These are phyloP conservation scores for Geotrichum fermentans DNA, from an alignment of 1,139 yeast genomes.

Conservation along the genomic window DNA sequence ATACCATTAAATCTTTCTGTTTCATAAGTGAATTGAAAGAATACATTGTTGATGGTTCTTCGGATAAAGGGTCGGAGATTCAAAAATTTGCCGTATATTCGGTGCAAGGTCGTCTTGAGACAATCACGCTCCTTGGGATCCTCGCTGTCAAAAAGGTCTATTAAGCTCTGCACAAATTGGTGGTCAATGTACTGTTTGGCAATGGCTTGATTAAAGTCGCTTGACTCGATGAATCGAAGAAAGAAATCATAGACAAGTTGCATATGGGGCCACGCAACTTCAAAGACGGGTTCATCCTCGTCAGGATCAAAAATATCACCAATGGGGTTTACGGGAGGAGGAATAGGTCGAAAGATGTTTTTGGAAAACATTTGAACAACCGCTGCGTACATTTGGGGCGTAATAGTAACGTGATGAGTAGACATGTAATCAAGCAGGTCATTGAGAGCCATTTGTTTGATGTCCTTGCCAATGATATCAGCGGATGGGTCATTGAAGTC, in stretches of 20 bases:
- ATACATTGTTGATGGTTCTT: conserved; percentile 85
- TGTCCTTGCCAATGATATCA: conserved; percentile 88
- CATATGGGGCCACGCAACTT: conserved; percentile 99
- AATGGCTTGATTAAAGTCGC: conserved; percentile 87
- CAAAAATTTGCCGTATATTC: conserved; percentile 92
- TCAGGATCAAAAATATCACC: conserved; percentile 97
- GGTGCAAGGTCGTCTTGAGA: conserved; percentile 86
- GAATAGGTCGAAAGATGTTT: conserved; percentile 89
- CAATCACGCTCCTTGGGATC: conserved; percentile 96
- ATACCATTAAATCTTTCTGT: conserved; percentile 95
- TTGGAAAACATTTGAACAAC: conserved; percentile 86
- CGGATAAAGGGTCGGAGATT: conserved; percentile 87
- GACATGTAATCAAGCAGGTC: conserved; percentile 87
- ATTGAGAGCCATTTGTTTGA: conserved; percentile 78
- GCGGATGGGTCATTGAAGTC: conserved; percentile 91
- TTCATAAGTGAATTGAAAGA: conserved; percentile 88
- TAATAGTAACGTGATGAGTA: conserved; percentile 67
- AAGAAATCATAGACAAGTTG: conserved; percentile 93
- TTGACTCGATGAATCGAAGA: conserved; percentile 85
- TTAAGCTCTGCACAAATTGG: conserved; percentile 68
- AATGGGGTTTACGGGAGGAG: conserved; percentile 95
- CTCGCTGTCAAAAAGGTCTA: conserved; percentile 91
- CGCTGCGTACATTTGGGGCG: conserved; percentile 85
- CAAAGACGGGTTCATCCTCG: conserved; percentile 96
- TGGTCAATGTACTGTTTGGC: conserved; percentile 95